Evolutionary conservation across 805 yeast species (phyloP).

Genomic region (Pichia rugopelliculosa): DNA sequence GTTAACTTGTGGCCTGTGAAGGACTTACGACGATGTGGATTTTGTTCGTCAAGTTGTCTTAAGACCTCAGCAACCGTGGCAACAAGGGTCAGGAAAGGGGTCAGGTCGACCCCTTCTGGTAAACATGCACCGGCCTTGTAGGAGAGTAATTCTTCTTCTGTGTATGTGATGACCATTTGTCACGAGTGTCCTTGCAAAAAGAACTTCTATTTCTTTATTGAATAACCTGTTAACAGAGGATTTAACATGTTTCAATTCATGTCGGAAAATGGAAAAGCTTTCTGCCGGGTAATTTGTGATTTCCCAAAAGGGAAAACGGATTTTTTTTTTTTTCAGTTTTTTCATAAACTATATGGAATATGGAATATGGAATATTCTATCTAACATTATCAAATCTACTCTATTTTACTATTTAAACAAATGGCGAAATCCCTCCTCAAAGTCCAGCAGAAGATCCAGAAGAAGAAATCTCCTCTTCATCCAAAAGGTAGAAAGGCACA

Average conservation of each 20-base stretch:
- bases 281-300: conserved; percentile 1
- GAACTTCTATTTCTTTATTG: background rate
- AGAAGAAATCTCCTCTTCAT: conserved; percentile 56
- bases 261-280: background rate
- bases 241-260: background rate
- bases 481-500: conserved; percentile 87
- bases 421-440: conserved; percentile 59
- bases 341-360: too few relatives aligned
- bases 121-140: conserved; percentile 49
- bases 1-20: conserved; percentile 23
- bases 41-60: conserved; percentile 25
- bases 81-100: conserved; percentile 56
- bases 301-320: background rate
- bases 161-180: conserved; percentile 32
- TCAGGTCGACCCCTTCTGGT: conserved; percentile 57
- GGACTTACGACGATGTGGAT: conserved; percentile 45
- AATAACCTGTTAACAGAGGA: background rate
- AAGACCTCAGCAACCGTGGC: conserved; percentile 50
- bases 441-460: conserved; percentile 52
- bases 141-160: conserved; percentile 61
- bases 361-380: too few relatives aligned
- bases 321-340: background rate
- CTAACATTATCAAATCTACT: too few relatives aligned
- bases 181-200: background rate
- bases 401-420: conserved; percentile 49